phyloP scores from a whole-genome alignment of 805 yeast genomes.

The Pichia insulana region DNA sequence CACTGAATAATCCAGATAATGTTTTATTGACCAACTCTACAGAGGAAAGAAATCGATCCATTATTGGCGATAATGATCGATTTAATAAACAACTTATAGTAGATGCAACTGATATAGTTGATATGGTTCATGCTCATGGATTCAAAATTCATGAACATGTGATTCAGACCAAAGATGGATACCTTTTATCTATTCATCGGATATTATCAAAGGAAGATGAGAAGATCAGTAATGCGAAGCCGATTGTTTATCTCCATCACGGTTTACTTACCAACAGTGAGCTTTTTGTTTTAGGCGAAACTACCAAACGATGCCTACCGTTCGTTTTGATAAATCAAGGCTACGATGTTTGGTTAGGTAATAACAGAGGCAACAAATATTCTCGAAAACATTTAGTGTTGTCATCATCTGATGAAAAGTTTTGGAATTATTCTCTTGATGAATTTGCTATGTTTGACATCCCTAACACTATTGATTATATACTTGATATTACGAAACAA shows the following conservation, averaged over 20 bases:
- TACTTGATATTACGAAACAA: conserved; percentile 43
- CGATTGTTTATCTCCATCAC: conserved; percentile 75
- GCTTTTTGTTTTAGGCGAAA: conserved; percentile 40
- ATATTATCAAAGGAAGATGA: conserved; percentile 28
- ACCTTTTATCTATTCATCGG: conserved; percentile 69
- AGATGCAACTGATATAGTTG: conserved; percentile 25
- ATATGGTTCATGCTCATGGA: conserved; percentile 36
- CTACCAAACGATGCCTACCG: conserved; percentile 48
- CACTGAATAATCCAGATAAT: conserved; percentile 18
- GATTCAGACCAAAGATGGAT: conserved; percentile 70
- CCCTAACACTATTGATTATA: conserved; percentile 72
- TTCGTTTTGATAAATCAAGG: conserved; percentile 69
- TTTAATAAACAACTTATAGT: conserved; percentile 6
- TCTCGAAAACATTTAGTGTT: conserved; percentile 61
- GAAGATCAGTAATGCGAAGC: conserved; percentile 4
- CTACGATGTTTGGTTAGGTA: conserved; percentile 92
- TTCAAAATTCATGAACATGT: conserved; percentile 70
- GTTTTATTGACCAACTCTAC: too few relatives aligned
- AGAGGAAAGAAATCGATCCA: too few relatives aligned
- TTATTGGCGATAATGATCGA: not conserved
- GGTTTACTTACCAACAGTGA: conserved; percentile 85
- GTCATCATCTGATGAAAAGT: conserved; percentile 35
- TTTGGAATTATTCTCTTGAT: conserved; percentile 89
- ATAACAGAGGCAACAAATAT: conserved; percentile 86
- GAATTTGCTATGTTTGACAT: conserved; percentile 89